Conservation (phyloP, 108 stramenopile genomes). For the Cafeteria roenbergensis region DNA sequence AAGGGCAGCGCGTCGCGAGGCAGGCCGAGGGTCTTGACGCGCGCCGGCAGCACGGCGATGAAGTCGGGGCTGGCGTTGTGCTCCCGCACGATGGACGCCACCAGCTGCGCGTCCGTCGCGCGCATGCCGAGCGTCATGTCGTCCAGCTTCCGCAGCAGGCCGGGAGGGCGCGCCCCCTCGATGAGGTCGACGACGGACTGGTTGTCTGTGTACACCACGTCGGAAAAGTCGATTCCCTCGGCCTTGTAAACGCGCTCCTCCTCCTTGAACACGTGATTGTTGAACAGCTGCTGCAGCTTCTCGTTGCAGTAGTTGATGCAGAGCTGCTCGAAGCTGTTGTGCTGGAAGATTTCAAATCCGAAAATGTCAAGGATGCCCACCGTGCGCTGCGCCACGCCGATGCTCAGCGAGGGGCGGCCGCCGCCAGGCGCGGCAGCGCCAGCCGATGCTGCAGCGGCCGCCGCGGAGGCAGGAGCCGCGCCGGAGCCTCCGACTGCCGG, state of each 20-base stretch:
- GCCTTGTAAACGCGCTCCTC: constrained; percentile 49
- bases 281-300: constrained; percentile 57
- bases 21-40: constrained; percentile 6
- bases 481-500: background rate
- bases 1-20: constrained; percentile 12
- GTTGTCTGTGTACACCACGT: constrained; percentile 66
- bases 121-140: constrained; percentile 52
- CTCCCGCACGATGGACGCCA: background rate
- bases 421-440: background rate
- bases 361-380: constrained; percentile 40
- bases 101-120: constrained; percentile 23
- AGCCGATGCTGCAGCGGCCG: background rate
- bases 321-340: constrained; percentile 47
- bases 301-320: constrained; percentile 50
- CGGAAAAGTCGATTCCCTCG: constrained; percentile 49
- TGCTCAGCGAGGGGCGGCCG: background rate
- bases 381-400: constrained; percentile 9
- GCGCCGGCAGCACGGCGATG: background rate
- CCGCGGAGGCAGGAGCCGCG: background rate
- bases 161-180: constrained; percentile 39
- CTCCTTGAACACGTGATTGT: constrained; percentile 44
- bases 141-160: constrained; percentile 67
- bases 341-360: constrained; percentile 39
- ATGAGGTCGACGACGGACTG: constrained; percentile 63
- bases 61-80: constrained; percentile 11